Base-by-base conservation (phyloP, 2,329 filamentous ascomycete species). In the Spiromastix sp. region DNA sequence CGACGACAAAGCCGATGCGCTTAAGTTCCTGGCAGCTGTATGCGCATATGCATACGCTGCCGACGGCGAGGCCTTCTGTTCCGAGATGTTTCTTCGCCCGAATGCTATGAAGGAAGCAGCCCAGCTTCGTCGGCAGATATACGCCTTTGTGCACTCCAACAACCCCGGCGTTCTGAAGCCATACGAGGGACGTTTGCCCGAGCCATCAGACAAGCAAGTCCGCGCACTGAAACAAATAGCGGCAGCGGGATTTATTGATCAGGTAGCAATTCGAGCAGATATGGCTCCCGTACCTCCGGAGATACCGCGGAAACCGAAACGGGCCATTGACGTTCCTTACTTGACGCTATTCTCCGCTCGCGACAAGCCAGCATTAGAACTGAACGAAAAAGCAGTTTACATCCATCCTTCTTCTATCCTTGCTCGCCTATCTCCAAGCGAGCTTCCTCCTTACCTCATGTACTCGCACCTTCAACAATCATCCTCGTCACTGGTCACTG, bases 261-360 rank as follows among this genome's bases (percentile, higher is more conserved):
- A 95, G 47, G 74, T 98, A 26, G 91, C 91, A 30, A 86, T 96
- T 47, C 83, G 91, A 41, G 85, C 84, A 3, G 89, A 98, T 57
- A 67, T 85, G n/a, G 71, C 85, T 0, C 84, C 85, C 1, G 71
- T 70, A 9, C 82, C 84, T 1, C 78, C 79, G 1, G 77, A 80
- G 42, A 61, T 71, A 35, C 61, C 68, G 30, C 70, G 80, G 12
- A 85, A 82, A 42, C 84, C 87, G 0, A 77, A 76, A 33, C 76
- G 86, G n/a, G 83, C 87, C 2, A 93, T 91, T 44, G 86, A 96
- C 47, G 83, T 96, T 2, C 83, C 89, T 0, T 98, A 96, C 54
- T 59, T 93, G 5, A 86, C 91, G 0, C 76, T 98, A 4, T 76
- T 87, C 46, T 79, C 85, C 67, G 85, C 41, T 55, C 54, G 74